Base-by-base conservation (phyloP, 1,139 yeast species). In the Wickerhamiella pararugosa region DNA sequence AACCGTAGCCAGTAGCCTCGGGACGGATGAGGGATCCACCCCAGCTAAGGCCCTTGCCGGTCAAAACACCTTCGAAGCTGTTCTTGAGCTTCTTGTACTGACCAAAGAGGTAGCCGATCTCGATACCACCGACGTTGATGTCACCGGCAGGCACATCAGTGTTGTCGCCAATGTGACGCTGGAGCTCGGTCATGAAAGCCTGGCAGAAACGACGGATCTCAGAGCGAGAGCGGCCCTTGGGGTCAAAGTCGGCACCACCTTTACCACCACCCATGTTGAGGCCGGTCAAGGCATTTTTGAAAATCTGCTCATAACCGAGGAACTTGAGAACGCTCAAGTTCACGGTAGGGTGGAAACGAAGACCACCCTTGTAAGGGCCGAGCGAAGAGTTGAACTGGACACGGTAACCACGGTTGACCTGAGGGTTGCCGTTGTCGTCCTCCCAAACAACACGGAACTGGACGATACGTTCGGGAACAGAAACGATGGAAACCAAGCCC, bases 1-100 rank as follows among this genome's bases (percentile, higher is more conserved):
- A 71, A 68, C 98, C 98, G 71, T 78, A 90, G 66, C 98, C 98
- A 51, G 98, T 90, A 53, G 98, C 98, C 75, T 90, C 98, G 53
- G 97, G 95, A 70, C 98, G 82, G 68, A 90, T 86, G 64, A 87
- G 75, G 57, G 97, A 87, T 62, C 97, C 98, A 75, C 98, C 98
- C 95, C 96, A 90, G 63, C 79, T 69, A 61, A 86, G 74, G 60
- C 96, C 97, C 73, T 90, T 90, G 69, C 98, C 97, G 61, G 98
- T 90, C 58, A 90, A 74, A 45, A 87, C 90, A 75, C 97, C 97
- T 63, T 90, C 90, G 80, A 87, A 90, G 62, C 79, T 73, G 78
- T 90, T 87, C 68, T 74, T 80, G 77, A 75, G 73, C 61, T 75
- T 73, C 75, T 86, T 84, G 84, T 83, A 90, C 54, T 95, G 95